Percentiles rank a stretch among this genome's conserved stretches.
Conservation (phyloP, 2,329 filamentous ascomycete species). For the Alternaria triticimaculans region DNA sequence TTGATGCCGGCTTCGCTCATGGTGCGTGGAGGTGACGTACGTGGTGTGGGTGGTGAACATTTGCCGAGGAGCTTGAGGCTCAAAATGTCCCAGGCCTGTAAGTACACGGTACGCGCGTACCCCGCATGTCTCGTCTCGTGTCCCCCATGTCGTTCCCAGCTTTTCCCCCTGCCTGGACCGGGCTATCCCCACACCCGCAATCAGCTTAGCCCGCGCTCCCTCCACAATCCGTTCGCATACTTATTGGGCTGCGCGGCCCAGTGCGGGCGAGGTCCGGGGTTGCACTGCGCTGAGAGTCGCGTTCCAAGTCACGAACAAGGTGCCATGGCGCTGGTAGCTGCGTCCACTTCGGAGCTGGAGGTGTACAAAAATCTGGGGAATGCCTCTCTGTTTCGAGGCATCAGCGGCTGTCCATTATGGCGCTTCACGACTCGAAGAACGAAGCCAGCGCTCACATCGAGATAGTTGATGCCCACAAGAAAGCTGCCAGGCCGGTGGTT, state of each 20-base stretch:
- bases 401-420: constrained; percentile 1
- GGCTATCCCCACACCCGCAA: not conserved
- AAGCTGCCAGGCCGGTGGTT: constrained; percentile 18
- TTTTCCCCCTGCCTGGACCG: not conserved
- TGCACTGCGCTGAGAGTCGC: not conserved
- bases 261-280: constrained; percentile 13
- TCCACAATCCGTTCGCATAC: constrained; percentile 15
- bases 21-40: not conserved
- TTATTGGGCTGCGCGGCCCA: constrained; percentile 16
- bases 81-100: not conserved
- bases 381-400: not conserved
- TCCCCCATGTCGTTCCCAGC: not conserved
- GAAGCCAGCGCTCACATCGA: constrained; percentile 11
- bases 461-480: constrained; percentile 15
- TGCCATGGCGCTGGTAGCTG: not conserved
- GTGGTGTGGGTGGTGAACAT: not conserved
- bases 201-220: constrained; percentile 10
- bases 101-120: not conserved
- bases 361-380: constrained; percentile 1
- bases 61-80: constrained; percentile 10
- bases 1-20: constrained; percentile 17
- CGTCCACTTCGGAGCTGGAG: not conserved
- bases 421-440: constrained; percentile 5
- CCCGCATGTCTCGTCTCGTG: not conserved
- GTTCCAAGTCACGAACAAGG: not conserved